These are phyloP conservation scores for Saccharomyces paradoxus DNA, from an alignment of 805 yeast species.

Conservation along the genomic window DNA sequence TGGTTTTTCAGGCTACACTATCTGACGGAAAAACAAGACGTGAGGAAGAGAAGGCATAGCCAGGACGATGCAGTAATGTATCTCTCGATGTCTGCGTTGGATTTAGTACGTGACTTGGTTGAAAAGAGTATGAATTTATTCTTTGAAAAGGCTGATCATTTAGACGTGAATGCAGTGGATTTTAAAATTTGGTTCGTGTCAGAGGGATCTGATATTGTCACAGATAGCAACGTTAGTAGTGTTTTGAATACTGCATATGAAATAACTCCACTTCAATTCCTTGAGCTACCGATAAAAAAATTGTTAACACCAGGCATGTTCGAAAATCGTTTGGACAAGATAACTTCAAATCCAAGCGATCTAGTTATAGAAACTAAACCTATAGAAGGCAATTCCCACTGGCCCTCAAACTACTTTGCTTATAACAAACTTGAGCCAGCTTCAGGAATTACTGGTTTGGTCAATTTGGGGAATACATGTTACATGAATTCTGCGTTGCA, in stretches of 20 bases:
- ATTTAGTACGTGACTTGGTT: conserved; percentile 25
- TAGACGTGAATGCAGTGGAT: conserved; percentile 10
- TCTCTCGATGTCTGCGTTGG: conserved; percentile 31
- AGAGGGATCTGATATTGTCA: conserved; percentile 5
- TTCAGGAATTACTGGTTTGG: conserved; percentile 50
- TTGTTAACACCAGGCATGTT: conserved; percentile 19
- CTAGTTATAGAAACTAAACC: conserved; percentile 31
- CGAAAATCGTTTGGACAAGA: conserved; percentile 13
- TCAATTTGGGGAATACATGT: conserved; percentile 82
- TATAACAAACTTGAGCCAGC: conserved; percentile 29
- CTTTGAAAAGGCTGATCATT: conserved; percentile 14
- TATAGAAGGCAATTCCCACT: conserved; percentile 21
- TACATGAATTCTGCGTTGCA: conserved; percentile 94
- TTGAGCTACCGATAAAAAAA: conserved; percentile 16
- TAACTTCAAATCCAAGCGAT: conserved; percentile 20
- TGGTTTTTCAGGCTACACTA: conserved; percentile 33
- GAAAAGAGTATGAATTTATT: conserved; percentile 15
- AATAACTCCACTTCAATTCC: conserved; percentile 26
- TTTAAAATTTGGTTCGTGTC: conserved; percentile 22
- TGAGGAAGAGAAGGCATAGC: conserved; percentile 4
- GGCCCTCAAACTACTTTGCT: conserved; percentile 32
- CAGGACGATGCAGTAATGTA: conserved; percentile 12
- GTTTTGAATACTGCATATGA: conserved; percentile 10
- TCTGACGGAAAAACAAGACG: conserved; percentile 15
- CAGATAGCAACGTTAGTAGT: conserved; percentile 3